Evolutionary conservation across 306 rosid genomes (phyloP).

Genomic region (Prunus fruticosa): DNA sequence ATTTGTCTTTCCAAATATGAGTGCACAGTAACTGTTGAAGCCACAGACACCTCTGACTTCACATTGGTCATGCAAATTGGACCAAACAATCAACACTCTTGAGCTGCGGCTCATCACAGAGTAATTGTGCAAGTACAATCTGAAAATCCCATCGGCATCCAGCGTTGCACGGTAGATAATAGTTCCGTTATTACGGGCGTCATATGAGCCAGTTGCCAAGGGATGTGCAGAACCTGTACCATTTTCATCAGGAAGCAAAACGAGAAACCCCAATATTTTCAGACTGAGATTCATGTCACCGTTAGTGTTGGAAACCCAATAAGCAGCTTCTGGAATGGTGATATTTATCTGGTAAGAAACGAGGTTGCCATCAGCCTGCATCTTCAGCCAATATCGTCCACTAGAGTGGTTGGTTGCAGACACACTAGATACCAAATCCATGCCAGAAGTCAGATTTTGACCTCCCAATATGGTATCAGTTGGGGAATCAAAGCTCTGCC

Average conservation of each 20-base stretch:
- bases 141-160: conserved; percentile 9
- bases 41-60: conserved; percentile 10
- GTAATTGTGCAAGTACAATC: conserved; percentile 6
- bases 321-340: background rate
- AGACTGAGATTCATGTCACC: background rate
- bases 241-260: background rate
- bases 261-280: background rate
- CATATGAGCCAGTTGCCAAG: background rate
- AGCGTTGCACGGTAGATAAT: conserved; percentile 12
- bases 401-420: conserved; percentile 8
- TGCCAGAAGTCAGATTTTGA: background rate
- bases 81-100: background rate
- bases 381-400: background rate
- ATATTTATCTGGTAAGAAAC: background rate
- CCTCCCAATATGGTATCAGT: conserved; percentile 28
- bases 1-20: background rate
- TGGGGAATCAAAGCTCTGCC: conserved; percentile 4
- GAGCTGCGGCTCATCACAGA: background rate
- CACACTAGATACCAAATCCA: background rate
- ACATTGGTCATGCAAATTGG: background rate
- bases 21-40: conserved; percentile 14
- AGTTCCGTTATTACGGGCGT: background rate
- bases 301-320: background rate
- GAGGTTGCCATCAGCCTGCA: conserved; percentile 24
- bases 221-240: too few species aligned